Evolutionary conservation across 2,329 filamentous ascomycete species (phyloP).

Genomic region (Nothophaeocryptopus gaeumannii): DNA sequence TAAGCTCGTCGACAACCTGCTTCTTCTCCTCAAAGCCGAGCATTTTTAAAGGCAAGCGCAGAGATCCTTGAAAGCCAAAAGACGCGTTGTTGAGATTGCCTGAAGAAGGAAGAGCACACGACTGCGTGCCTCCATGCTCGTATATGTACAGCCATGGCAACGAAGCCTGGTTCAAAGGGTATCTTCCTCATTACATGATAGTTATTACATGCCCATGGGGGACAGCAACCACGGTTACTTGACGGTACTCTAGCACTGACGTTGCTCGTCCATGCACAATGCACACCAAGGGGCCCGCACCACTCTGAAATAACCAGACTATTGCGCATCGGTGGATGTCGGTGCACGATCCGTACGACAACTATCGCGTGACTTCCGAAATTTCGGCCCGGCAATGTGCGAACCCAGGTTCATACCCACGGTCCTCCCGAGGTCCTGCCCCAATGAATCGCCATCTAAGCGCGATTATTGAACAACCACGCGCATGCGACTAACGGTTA

Average conservation of each 20-base stretch:
- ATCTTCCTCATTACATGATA: slow-evolving; percentile 14
- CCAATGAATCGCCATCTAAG: no score
- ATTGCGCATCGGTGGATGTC: neutral
- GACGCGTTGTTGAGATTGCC: slow-evolving; percentile 9
- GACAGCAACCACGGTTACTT: slow-evolving; percentile 9
- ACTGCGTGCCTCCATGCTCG: slow-evolving; percentile 5
- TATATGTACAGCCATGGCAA: slow-evolving; percentile 1
- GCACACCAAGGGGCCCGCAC: no score
- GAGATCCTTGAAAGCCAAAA: neutral
- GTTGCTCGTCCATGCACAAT: neutral
- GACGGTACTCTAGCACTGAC: slow-evolving; percentile 4
- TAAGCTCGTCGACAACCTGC: slow-evolving; percentile 15
- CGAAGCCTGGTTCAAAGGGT: slow-evolving; percentile 3
- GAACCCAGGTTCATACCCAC: neutral
- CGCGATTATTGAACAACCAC: no score
- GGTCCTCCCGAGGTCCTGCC: neutral
- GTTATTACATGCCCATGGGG: slow-evolving; percentile 17
- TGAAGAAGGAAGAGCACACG: slow-evolving; percentile 7
- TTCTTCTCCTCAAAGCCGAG: slow-evolving; percentile 17
- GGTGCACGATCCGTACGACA: no score
- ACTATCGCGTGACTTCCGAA: no score
- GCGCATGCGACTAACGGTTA: no score
- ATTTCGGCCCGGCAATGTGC: no score
- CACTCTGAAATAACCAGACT: no score
- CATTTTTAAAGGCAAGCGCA: slow-evolving; percentile 5